These are phyloP conservation scores for Dipteronia sinensis DNA, from an alignment of 345 rosid genomes.

Conservation along the genomic window DNA sequence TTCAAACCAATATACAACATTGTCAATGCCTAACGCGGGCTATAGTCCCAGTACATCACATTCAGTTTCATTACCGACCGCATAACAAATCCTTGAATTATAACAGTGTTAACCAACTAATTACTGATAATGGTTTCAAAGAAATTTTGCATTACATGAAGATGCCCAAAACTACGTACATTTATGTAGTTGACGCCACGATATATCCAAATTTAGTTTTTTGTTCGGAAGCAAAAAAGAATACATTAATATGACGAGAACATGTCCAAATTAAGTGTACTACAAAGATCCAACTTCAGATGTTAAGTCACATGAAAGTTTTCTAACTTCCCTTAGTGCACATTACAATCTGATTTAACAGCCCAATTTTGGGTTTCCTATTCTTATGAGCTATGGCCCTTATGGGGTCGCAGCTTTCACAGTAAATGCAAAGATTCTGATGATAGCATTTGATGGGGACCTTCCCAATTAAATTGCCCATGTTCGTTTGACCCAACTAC, in stretches of 20 bases:
- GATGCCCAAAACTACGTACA: background rate
- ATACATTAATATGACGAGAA: background rate
- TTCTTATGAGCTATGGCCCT: no score
- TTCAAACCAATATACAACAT: background rate
- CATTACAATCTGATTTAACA: background rate
- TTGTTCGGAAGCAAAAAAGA: background rate
- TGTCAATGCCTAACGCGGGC: background rate
- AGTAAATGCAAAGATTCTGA: background rate
- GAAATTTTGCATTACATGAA: background rate
- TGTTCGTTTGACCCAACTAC: background rate
- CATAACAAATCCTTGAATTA: background rate
- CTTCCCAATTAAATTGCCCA: constrained; percentile 24
- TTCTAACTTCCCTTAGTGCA: background rate
- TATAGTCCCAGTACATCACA: background rate
- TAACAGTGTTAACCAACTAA: background rate
- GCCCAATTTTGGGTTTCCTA: background rate
- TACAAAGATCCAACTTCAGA: background rate
- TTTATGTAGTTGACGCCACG: background rate
- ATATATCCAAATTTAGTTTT: background rate
- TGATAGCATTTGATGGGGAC: background rate
- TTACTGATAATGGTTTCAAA: background rate
- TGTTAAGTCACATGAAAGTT: background rate
- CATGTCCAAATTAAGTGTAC: background rate
- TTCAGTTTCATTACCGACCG: no score
- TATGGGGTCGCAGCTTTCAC: background rate